Evolutionary conservation across 768 basidiomycete species (phyloP).

Genomic region (Boletus rubescentipes): DNA sequence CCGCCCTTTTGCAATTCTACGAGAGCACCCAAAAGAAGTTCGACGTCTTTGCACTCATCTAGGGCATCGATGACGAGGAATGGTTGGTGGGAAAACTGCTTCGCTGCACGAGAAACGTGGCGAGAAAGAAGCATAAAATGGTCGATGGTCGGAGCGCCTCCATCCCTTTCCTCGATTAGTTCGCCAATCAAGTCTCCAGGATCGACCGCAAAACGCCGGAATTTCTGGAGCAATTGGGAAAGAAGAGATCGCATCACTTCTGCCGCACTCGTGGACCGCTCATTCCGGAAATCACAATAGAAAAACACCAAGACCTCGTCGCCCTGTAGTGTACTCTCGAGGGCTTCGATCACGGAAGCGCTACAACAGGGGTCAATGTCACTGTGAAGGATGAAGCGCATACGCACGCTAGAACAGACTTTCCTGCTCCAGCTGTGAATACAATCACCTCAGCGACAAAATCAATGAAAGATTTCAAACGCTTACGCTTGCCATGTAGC

Average conservation of each 20-base stretch:
- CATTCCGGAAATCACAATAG: slow-evolving; percentile 17
- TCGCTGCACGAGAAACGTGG: background rate
- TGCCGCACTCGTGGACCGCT: slow-evolving; percentile 1
- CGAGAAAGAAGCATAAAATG: background rate
- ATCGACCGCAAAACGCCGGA: background rate
- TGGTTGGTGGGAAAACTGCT: background rate
- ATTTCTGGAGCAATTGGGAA: slow-evolving; percentile 7
- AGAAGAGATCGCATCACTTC: slow-evolving; percentile 15
- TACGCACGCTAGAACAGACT: no score
- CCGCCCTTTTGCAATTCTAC: background rate
- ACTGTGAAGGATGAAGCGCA: no score
- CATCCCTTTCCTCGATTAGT: background rate
- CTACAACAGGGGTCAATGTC: no score
- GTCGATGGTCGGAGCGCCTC: background rate
- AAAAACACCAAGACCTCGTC: background rate
- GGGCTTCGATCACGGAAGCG: no score
- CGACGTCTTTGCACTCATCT: slow-evolving; percentile 16
- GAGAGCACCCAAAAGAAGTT: slow-evolving; percentile 2
- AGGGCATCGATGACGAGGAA: slow-evolving; percentile 13
- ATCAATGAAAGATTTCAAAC: no score
- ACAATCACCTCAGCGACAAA: no score
- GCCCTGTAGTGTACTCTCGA: no score
- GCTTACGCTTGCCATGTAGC: no score
- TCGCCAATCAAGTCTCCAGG: background rate
- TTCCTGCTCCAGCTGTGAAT: no score